Evolutionary conservation across 805 yeast genomes (phyloP).

Genomic region (Wickerhamiella bombiphila): DNA sequence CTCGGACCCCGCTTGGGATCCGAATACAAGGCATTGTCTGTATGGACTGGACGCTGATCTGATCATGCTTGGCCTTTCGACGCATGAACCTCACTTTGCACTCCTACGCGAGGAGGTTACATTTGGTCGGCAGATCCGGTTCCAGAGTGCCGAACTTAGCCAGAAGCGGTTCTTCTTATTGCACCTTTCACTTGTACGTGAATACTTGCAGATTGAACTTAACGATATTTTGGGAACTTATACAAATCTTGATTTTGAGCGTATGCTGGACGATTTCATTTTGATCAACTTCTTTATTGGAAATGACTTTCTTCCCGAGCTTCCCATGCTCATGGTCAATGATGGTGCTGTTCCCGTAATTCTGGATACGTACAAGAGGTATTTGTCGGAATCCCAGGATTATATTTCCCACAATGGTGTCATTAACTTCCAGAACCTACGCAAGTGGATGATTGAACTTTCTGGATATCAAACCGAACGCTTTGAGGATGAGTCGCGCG

Average conservation of each 20-base stretch:
- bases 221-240: slow-evolving; percentile 25
- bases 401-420: slow-evolving; percentile 73
- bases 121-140: slow-evolving; percentile 44
- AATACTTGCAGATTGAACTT: slow-evolving; percentile 68
- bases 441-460: slow-evolving; percentile 58
- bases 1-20: slow-evolving; percentile 56
- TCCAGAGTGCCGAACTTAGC: slow-evolving; percentile 35
- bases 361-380: slow-evolving; percentile 73
- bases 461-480: slow-evolving; percentile 71
- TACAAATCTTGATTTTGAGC: slow-evolving; percentile 66
- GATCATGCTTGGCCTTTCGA: slow-evolving; percentile 79
- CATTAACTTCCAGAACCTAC: slow-evolving; percentile 60
- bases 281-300: slow-evolving; percentile 89
- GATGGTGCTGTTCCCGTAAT: slow-evolving; percentile 95
- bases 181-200: slow-evolving; percentile 79
- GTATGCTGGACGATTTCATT: slow-evolving; percentile 82
- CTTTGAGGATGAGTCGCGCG: slow-evolving; percentile 68
- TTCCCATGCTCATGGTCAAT: slow-evolving; percentile 84
- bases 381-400: slow-evolving; percentile 37
- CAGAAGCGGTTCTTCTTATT: slow-evolving; percentile 70
- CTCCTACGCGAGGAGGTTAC: slow-evolving; percentile 88
- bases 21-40: slow-evolving; percentile 80
- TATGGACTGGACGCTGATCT: slow-evolving; percentile 95
- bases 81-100: slow-evolving; percentile 94
- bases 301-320: slow-evolving; percentile 91